Conservation (phyloP, 257 asterid species). For the Salvia splendens region DNA sequence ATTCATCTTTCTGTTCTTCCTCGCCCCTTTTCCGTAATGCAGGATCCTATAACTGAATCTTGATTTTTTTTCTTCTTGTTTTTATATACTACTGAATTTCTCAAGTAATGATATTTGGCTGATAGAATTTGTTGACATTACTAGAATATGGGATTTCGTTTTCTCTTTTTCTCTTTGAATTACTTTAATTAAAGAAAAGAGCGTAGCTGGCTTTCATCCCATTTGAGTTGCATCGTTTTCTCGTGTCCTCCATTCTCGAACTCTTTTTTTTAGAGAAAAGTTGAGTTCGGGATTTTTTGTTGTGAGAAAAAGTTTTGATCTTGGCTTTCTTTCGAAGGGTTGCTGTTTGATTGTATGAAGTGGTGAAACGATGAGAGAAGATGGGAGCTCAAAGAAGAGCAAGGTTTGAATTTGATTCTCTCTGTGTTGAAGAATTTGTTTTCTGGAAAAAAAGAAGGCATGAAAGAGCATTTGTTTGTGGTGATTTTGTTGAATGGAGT, state of each 20-base stretch:
- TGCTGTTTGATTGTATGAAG: conserved; percentile 43
- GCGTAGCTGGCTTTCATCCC: conserved; percentile 13
- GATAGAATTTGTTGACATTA: conserved; percentile 4
- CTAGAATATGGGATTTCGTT: conserved; percentile 2
- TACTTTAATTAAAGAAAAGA: not conserved
- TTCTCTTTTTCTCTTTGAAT: not conserved
- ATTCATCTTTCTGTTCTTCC: conserved; percentile 35
- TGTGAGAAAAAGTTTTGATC: conserved; percentile 41
- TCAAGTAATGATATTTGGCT: not conserved
- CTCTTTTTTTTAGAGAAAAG: not conserved
- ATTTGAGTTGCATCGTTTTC: conserved; percentile 2
- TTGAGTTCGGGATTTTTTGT: conserved; percentile 19
- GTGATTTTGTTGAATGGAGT: conserved; percentile 1
- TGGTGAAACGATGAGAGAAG: conserved; percentile 71
- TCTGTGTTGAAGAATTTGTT: not conserved
- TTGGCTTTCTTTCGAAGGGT: conserved; percentile 24
- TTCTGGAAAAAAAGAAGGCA: not conserved
- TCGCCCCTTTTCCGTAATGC: conserved; percentile 34
- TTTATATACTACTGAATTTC: not conserved
- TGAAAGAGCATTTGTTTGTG: conserved; percentile 28
- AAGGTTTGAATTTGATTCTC: conserved; percentile 61
- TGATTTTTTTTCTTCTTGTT: too few relatives aligned
- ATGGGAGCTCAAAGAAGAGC: conserved; percentile 68
- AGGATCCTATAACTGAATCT: conserved; percentile 28
- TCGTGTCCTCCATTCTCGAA: not conserved